Evolutionary conservation across 176 grass and related monocot species (phyloP), one percentile per base, ranked within the genome.

Genomic region (Oryza nivara): DNA sequence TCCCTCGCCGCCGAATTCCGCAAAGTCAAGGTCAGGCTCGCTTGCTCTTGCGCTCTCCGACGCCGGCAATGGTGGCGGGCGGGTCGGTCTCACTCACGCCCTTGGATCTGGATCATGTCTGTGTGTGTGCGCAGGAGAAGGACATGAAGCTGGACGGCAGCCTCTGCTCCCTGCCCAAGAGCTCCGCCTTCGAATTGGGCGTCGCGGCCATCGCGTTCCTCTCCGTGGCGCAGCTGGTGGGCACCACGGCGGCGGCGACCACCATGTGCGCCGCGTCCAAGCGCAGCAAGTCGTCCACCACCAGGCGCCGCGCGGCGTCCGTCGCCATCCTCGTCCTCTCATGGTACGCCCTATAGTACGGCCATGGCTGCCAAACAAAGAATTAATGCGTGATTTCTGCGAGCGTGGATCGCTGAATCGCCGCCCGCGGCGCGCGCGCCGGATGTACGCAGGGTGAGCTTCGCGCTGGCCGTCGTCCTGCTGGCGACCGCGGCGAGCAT

Each of bases 141-240:
- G 89, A 92, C 75, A 84, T 98, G 89, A 98, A 92, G 67, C 15
- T 98, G 28, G 96, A 98, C 41, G 96, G 96, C 38, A 94, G 88
- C 83, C 91, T 96, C 25, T 98, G 96, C 90, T 98, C 89, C 69
- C 81, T 98, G 49, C 96, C 93, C 14, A 86, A 11, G 81, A 94
- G 89, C 74, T n/a, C 82, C n/a, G 87, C 96, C 0, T 98, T 98
- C 67, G 89, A 86, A 70, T 65, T 98, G 80, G 96, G 93, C 30
- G 89, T 96, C 38, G 75, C 88, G 5, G 96, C 96, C 58, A 61
- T 92, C 73, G 88, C 76, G 3, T 98, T 87, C 86, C 86, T 96
- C 63, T 89, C 92, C 4, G 66, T 90, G 28, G 88, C 93, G 12
- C 96, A 98, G 89, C 73, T 98, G 65, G 77, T 94, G 5, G 96